Percentiles rank a stretch among this genome's conserved stretches.
phyloP scores from a whole-genome alignment of 2,329 filamentous ascomycete genomes.

The Cercospora zeina region DNA sequence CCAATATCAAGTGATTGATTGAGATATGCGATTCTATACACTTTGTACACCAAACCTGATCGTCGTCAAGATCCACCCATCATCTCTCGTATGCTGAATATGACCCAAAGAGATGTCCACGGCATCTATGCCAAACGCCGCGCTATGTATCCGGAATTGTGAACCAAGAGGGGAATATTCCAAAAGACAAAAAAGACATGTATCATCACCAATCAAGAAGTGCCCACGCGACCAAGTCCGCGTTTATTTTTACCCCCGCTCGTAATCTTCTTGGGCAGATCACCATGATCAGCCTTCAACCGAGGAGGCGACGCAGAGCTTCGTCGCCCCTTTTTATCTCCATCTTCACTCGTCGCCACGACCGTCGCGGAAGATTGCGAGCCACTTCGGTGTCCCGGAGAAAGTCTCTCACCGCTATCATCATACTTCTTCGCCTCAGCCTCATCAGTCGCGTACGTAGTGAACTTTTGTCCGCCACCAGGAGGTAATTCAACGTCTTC shows the following conservation, averaged over 20 bases:
- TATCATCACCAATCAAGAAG: not conserved
- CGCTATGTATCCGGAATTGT: not conserved
- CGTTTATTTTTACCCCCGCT: not conserved
- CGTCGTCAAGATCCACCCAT: not conserved
- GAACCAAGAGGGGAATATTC: not conserved
- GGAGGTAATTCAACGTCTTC: conserved; percentile 7
- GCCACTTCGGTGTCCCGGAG: not conserved
- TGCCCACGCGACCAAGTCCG: not conserved
- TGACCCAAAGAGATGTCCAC: not conserved
- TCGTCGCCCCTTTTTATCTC: conserved; percentile 3
- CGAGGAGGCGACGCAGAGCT: not conserved
- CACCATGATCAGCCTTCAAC: not conserved
- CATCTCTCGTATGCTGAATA: not conserved
- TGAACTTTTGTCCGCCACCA: conserved; percentile 7
- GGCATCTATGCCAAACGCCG: not conserved
- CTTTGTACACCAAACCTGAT: not conserved
- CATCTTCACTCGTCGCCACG: conserved; percentile 5
- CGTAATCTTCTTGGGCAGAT: conserved; percentile 11
- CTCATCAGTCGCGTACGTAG: conserved; percentile 7
- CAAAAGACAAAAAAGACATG: not conserved
- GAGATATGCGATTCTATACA: not conserved
- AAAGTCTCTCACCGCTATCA: not conserved
- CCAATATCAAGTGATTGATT: not conserved
- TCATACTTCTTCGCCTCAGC: conserved; percentile 10
- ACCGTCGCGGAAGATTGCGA: conserved; percentile 4